phyloP scores from a whole-genome alignment of 1,284 basidiomycete species.

The Caloboletus inedulis region DNA sequence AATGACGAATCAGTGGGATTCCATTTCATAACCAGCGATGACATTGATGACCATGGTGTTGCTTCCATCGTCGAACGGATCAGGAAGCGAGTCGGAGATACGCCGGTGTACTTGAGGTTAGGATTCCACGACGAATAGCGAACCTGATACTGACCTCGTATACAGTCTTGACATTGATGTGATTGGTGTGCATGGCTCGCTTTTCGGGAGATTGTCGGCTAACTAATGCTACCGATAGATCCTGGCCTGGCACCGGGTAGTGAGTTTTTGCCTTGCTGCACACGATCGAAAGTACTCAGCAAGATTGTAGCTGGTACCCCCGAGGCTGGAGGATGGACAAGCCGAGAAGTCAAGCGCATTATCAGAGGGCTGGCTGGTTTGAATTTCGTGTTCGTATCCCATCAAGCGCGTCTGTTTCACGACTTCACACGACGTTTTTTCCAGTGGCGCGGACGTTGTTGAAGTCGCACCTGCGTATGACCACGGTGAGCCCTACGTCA shows the following conservation, averaged over 20 bases:
- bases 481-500: slow-evolving; percentile 39
- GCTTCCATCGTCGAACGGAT: slow-evolving; percentile 61
- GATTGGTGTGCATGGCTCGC: slow-evolving; percentile 47
- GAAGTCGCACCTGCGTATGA: slow-evolving; percentile 85
- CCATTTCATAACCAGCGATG: slow-evolving; percentile 68
- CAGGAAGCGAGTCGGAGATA: slow-evolving; percentile 59
- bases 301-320: slow-evolving; percentile 69
- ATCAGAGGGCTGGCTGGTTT: slow-evolving; percentile 72
- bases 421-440: neutral
- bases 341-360: slow-evolving; percentile 76
- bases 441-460: slow-evolving; percentile 47
- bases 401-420: neutral
- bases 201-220: slow-evolving; percentile 2
- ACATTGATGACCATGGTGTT: slow-evolving; percentile 70
- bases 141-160: slow-evolving; percentile 3
- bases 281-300: slow-evolving; percentile 7
- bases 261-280: slow-evolving; percentile 35
- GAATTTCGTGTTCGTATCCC: slow-evolving; percentile 68
- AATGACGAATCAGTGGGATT: slow-evolving; percentile 67
- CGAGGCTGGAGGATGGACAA: slow-evolving; percentile 79
- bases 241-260: slow-evolving; percentile 77
- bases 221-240: slow-evolving; percentile 45
- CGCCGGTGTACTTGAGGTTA: slow-evolving; percentile 73
- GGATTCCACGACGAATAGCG: slow-evolving; percentile 5
- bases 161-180: slow-evolving; percentile 74